A percentile compares a stretch with the other conserved stretches of the same genome.
Conservation (phyloP, 2,329 filamentous ascomycete genomes). For the Didymosphaeria variabile region DNA sequence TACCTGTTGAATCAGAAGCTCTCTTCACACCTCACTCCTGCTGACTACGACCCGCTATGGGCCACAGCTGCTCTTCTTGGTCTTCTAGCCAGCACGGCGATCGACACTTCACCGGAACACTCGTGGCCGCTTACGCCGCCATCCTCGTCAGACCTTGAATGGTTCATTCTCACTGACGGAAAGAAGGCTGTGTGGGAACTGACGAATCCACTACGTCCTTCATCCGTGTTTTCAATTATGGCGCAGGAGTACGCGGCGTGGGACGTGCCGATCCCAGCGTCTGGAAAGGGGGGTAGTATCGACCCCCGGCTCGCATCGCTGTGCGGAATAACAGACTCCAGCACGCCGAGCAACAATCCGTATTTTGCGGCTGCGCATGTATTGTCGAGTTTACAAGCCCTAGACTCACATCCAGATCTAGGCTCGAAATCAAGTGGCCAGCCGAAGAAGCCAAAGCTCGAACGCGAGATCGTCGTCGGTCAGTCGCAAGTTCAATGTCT, state of each 20-base stretch:
- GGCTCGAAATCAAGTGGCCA: neutral
- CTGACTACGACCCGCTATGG: slow-evolving; percentile 55
- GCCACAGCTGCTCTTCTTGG: slow-evolving; percentile 56
- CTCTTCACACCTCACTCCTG: slow-evolving; percentile 36
- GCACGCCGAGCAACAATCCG: slow-evolving; percentile 17
- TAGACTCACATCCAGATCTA: neutral
- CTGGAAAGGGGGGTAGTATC: slow-evolving; percentile 31
- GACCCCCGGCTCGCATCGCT: slow-evolving; percentile 41
- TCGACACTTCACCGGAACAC: slow-evolving; percentile 54
- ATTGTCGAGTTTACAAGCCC: slow-evolving; percentile 48
- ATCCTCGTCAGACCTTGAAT: slow-evolving; percentile 58
- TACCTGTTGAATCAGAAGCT: slow-evolving; percentile 56
- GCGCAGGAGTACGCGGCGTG: slow-evolving; percentile 25
- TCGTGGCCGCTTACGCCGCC: slow-evolving; percentile 63
- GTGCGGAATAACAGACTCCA: slow-evolving; percentile 29
- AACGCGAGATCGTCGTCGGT: neutral
- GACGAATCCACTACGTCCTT: slow-evolving; percentile 54
- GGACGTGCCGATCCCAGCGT: slow-evolving; percentile 13
- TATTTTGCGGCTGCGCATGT: slow-evolving; percentile 38
- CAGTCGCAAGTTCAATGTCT: slow-evolving; percentile 30
- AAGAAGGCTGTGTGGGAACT: slow-evolving; percentile 63
- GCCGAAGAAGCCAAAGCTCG: slow-evolving; percentile 8
- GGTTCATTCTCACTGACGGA: slow-evolving; percentile 63
- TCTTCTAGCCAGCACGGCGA: slow-evolving; percentile 52
- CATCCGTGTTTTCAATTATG: slow-evolving; percentile 55